A percentile compares a stretch with the other conserved stretches of the same genome.
These are phyloP conservation scores for Aspergillus haitiensis DNA, from an alignment of 495 filamentous ascomycete genomes.

Conservation along the genomic window DNA sequence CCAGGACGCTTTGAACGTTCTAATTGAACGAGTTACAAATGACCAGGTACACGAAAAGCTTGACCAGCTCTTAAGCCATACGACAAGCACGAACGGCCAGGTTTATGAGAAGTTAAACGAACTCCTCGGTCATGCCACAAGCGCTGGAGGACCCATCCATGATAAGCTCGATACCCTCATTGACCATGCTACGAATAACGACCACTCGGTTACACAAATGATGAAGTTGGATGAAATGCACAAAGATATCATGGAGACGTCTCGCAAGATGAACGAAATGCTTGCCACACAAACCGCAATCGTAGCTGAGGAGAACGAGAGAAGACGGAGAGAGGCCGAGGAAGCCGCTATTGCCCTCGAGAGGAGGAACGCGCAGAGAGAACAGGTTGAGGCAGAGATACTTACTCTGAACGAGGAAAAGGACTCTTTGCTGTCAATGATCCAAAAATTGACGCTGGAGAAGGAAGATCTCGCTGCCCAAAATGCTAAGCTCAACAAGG, in stretches of 20 bases:
- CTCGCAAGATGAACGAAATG: slow-evolving; percentile 82
- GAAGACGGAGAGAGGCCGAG: slow-evolving; percentile 76
- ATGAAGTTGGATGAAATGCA: slow-evolving; percentile 87
- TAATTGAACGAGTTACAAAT: slow-evolving; percentile 62
- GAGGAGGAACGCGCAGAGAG: slow-evolving; percentile 71
- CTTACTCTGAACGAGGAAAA: slow-evolving; percentile 64
- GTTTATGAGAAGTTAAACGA: slow-evolving; percentile 47
- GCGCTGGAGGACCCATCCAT: slow-evolving; percentile 67
- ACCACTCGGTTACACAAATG: slow-evolving; percentile 57
- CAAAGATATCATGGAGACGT: slow-evolving; percentile 81
- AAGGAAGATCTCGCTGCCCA: slow-evolving; percentile 70
- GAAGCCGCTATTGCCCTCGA: slow-evolving; percentile 81
- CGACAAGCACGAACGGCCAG: slow-evolving; percentile 51
- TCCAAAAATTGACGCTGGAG: slow-evolving; percentile 60
- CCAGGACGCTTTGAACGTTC: slow-evolving; percentile 77
- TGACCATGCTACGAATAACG: slow-evolving; percentile 36
- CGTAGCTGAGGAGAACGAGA: slow-evolving; percentile 75
- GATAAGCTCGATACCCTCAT: slow-evolving; percentile 57
- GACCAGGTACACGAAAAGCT: slow-evolving; percentile 46
- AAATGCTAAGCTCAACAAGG: slow-evolving; percentile 73
- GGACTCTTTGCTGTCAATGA: slow-evolving; percentile 57
- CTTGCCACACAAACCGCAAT: slow-evolving; percentile 75
- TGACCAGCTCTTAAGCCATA: slow-evolving; percentile 61
- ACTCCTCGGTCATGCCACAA: slow-evolving; percentile 63
- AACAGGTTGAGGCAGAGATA: slow-evolving; percentile 73